Conservation (phyloP, 306 rosid genomes). For the Glycyrrhiza uralensis region DNA sequence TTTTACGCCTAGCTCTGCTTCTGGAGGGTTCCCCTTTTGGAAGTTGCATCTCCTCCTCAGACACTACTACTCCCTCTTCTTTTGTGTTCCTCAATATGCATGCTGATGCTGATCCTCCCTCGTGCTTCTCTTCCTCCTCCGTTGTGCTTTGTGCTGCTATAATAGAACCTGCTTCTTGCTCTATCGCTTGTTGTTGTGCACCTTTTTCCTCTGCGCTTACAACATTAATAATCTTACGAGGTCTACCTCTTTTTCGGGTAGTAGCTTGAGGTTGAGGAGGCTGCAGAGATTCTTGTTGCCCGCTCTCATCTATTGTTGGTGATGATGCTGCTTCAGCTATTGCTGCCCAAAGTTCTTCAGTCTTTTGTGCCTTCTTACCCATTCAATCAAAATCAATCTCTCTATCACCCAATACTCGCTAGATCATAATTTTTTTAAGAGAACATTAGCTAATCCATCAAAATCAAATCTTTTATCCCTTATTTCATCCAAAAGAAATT, state of each 20-base stretch:
- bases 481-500: background rate
- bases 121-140: constrained; percentile 28
- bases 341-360: constrained; percentile 69
- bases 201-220: constrained; percentile 23
- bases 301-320: constrained; percentile 41
- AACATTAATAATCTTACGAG: constrained; percentile 57
- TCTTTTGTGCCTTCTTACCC: constrained; percentile 78
- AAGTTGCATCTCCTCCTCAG: background rate
- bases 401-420: background rate
- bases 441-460: background rate
- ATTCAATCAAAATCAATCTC: too few relatives aligned
- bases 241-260: constrained; percentile 86
- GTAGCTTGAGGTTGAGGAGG: constrained; percentile 42
- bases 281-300: constrained; percentile 31
- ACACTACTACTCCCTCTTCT: constrained; percentile 19
- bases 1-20: constrained; percentile 73
- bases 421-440: background rate
- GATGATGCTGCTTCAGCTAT: constrained; percentile 78
- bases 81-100: background rate
- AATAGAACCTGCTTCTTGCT: background rate
- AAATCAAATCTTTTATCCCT: constrained; percentile 18
- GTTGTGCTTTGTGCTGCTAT: background rate
- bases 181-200: background rate
- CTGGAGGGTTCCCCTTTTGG: constrained; percentile 42
- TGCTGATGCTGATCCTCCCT: constrained; percentile 31